A percentile compares a stretch with the other conserved stretches of the same genome.
These are phyloP conservation scores for Syzygium aqueum DNA, from an alignment of 345 rosid genomes.

Conservation along the genomic window DNA sequence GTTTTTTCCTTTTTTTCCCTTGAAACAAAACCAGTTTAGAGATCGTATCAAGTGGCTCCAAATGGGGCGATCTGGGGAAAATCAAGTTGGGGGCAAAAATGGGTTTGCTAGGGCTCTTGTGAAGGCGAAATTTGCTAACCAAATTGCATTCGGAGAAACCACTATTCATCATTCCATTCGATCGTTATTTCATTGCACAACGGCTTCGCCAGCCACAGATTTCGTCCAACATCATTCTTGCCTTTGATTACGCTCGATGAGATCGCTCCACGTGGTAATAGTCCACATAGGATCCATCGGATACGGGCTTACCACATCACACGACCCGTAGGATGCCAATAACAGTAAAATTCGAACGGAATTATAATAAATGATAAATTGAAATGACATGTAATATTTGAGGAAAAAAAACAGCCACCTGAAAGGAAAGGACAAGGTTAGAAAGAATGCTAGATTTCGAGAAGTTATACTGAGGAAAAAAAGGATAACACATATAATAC, in stretches of 20 bases:
- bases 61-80: too few species aligned
- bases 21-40: too few species aligned
- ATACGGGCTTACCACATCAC: neutral
- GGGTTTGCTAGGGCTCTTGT: too few species aligned
- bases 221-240: neutral
- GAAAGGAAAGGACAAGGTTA: neutral
- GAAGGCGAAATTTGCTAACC: neutral
- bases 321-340: neutral
- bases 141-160: too few species aligned
- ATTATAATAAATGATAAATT: neutral
- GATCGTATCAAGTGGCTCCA: too few species aligned
- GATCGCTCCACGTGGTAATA: neutral
- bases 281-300: fast-evolving
- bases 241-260: neutral
- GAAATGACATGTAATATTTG: neutral
- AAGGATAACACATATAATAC: too few species aligned
- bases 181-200: too few species aligned
- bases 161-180: too few species aligned
- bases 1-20: too few species aligned
- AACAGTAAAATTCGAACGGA: neutral
- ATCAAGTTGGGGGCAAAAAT: too few species aligned
- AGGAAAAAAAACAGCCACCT: neutral
- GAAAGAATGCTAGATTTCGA: neutral
- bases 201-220: fast-evolving
- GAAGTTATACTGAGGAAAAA: neutral